Evolutionary conservation across 1,139 yeast species (phyloP), one percentile per base, ranked within the genome.

Genomic region (Kazachstania sp.): DNA sequence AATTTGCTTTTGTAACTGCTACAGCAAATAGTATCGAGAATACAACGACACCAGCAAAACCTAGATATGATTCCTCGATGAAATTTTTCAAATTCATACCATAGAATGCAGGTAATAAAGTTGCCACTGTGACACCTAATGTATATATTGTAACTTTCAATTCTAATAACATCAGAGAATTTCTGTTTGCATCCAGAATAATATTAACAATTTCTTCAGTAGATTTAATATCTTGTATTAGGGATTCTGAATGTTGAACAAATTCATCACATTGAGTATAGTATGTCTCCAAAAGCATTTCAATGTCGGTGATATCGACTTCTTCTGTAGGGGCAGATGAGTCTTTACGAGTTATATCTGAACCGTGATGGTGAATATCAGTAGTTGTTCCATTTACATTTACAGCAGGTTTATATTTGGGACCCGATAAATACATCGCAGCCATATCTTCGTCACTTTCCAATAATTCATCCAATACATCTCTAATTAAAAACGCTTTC

Each of bases 141-240:
- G 97, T 85, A 51, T 87, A 87, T 35, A 92, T 84, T 0, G 96
- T 81, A 37, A 90, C 79, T 58, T 86, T 82, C 54, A 92, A 69
- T 57, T 92, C 96, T 57, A 86, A 79, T 48, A 92, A 72, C 96
- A 92, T 90, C 51, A 92, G 73, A 6, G 95, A 83, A 66, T 94
- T 94, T 67, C 99, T 80, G 63, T 90, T 92, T 1, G 98, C 88
- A 66, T 94, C 99, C 47, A 94, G 69, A 49, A 94, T 87, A 58
- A 94, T 92, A 64, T 94, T 94, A 50, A 88, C 94, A 59, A 94
- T 88, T 63, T 94, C 99, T 62, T 94, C 98, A 0, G 99, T 92
- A 15, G 95, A 87, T 53, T 83, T 79, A 56, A 94, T 92, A 65
- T 92, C 95, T 78, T 64, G 69, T 34, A 86, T 79, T 48, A 88